Evolutionary conservation across 2,329 filamentous ascomycete species (phyloP), one percentile per base, ranked within the genome.

Genomic region (Cytospora piceae): DNA sequence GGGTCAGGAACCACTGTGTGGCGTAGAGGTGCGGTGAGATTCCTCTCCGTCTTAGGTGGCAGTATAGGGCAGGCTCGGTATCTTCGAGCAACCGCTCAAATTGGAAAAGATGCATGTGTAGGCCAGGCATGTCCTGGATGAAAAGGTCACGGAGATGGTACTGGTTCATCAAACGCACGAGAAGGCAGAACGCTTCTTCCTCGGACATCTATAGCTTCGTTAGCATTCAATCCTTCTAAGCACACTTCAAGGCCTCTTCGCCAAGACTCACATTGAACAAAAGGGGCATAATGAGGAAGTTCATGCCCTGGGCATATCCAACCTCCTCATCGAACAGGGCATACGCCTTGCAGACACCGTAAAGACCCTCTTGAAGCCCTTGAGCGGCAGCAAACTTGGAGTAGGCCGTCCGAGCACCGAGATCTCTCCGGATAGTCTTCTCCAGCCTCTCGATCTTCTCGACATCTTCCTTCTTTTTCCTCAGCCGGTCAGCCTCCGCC

Each of bases 301-400:
- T 99, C 91, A 99, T 97, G 74, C 95, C 95, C 77, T 99, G 95
- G 0, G 96, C 94, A 77, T 99, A 99, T 37, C 95, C 94, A 42
- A 99, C 95, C 9, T 85, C 90, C 73, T 97, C 93, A 73, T 99
- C 95, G 72, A 94, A 98, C 34, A 99, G 82, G 17, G 95, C 95
- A 78, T 99, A 99, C 1, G 95, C 94, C 78, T 98, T 99, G 81
- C 95, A 99, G 42, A 99, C 87, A 46, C 94, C 94, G 77, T 97
- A 98, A 12, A 99, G 84, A 11, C 92, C 92, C 72, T 98, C 95
- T 77, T 98, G 95, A 53, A 97, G 87, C 39, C 93, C 94, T 68
- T 94, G 91, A 39, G 93, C 91, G 68, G 94, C 90, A 68, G 96
- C 91, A 78, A 96, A 97, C 77, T 97, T 98, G 65, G 94, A 97